Conservation (phyloP, 306 rosid species). For the Medicago arabica region DNA sequence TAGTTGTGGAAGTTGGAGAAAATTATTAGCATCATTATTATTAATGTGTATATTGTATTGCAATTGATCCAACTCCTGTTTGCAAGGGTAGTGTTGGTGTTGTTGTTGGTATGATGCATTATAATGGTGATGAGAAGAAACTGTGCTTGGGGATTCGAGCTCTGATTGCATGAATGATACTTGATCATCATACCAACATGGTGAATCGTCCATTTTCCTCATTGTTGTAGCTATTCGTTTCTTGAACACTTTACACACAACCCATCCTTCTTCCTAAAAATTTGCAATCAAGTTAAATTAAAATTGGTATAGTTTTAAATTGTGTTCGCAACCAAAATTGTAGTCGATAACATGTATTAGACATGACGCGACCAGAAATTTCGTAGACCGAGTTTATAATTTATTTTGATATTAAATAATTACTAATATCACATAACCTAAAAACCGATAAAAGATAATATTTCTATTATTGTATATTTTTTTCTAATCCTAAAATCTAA, state of each 20-base stretch:
- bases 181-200: slow-evolving; percentile 77
- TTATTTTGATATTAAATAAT: too few species aligned
- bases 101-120: slow-evolving; percentile 46
- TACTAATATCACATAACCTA: too few species aligned
- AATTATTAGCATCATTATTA: slow-evolving; percentile 51
- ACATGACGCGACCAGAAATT: too few species aligned
- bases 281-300: too few species aligned
- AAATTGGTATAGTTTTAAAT: too few species aligned
- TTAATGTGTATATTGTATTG: slow-evolving; percentile 52
- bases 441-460: too few species aligned
- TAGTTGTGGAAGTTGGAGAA: slow-evolving; percentile 83
- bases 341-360: too few species aligned
- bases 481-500: too few species aligned
- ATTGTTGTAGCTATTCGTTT: slow-evolving; percentile 57
- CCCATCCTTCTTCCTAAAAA: slow-evolving; percentile 86
- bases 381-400: too few species aligned
- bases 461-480: too few species aligned
- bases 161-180: slow-evolving; percentile 69
- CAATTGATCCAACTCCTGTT: slow-evolving; percentile 63
- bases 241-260: slow-evolving; percentile 83
- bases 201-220: slow-evolving; percentile 66
- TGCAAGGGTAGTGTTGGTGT: slow-evolving; percentile 54
- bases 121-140: slow-evolving; percentile 43
- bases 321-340: too few species aligned
- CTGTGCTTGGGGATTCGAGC: slow-evolving; percentile 54